These are phyloP conservation scores for Jatropha multifida DNA, from an alignment of 441 rosid genomes.

Conservation along the genomic window DNA sequence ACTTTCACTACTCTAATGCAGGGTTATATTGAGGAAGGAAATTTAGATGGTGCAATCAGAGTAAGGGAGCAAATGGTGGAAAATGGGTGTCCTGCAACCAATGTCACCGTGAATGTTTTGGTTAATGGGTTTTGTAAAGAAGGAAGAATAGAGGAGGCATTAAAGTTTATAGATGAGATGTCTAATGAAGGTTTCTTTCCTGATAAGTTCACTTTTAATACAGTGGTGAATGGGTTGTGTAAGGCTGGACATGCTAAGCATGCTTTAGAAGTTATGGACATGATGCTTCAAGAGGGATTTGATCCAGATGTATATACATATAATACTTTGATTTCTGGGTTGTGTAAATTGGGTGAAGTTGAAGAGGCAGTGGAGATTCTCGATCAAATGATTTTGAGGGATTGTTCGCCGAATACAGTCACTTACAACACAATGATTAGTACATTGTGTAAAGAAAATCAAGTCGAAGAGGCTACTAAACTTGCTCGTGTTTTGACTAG, in stretches of 20 bases:
- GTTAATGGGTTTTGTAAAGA: conserved; percentile 84
- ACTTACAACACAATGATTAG: conserved; percentile 82
- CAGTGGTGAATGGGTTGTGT: conserved; percentile 79
- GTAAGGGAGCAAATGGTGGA: conserved; percentile 62
- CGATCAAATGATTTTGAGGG: conserved; percentile 75
- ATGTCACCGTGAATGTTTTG: conserved; percentile 77
- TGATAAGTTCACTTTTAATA: conserved; percentile 75
- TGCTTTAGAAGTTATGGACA: conserved; percentile 73
- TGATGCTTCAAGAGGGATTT: conserved; percentile 85
- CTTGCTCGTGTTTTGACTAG: conserved; percentile 65
- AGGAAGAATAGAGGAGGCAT: conserved; percentile 68
- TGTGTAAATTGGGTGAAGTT: conserved; percentile 78
- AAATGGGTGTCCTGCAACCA: conserved; percentile 50
- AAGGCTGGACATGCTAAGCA: conserved; percentile 77
- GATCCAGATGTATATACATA: conserved; percentile 82
- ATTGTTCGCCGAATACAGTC: conserved; percentile 79
- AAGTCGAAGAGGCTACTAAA: conserved; percentile 69
- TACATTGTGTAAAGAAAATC: conserved; percentile 83
- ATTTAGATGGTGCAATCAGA: conserved; percentile 73
- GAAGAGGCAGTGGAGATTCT: conserved; percentile 78
- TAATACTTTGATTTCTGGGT: conserved; percentile 77
- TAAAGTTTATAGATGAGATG: conserved; percentile 67
- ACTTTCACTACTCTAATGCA: conserved; percentile 87
- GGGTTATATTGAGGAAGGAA: conserved; percentile 80
- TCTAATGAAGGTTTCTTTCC: conserved; percentile 65